Evolutionary conservation across 2,329 filamentous ascomycete species (phyloP), one percentile per base, ranked within the genome.

Genomic region (Aureobasidium sp.): DNA sequence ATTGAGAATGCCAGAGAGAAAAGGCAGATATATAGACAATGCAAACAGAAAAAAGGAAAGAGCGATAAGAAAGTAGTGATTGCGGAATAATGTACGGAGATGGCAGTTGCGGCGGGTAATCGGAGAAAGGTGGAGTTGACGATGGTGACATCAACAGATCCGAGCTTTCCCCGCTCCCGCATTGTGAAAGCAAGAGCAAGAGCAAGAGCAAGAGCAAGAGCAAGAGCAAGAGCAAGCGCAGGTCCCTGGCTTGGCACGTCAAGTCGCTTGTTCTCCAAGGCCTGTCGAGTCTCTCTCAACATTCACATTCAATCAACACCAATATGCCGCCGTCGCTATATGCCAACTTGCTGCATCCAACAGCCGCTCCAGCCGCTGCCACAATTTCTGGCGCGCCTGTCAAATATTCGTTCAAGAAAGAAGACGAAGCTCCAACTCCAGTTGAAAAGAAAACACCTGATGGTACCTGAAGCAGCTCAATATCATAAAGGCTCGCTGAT

Each of bases 311-410:
- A 8, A 12, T 7, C 34, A 24, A 5, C 46, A 51, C 5, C 26
- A 32, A 20, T 0, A 60, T 60, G 57, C 57, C 57, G 27, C 57
- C 57, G 67, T 92, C 90, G 20, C 84, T 95, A 5, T 96, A 96
- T 73, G 92, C 90, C 61, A 90, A 95, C 73, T 82, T 96, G 47
- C 84, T 94, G 66, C 87, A 90, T 69, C 74, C 65, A 73, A 24
- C 44, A 26, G 60, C 63, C 27, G 36, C 64, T 12, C 57, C 76
- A 63, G 67, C 77, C 39, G 69, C 80, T 2, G 77, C 81, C n/a
- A 89, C 88, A n/a, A 90, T 93, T 68, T 90, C 89, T 17, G 84
- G 87, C 68, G 88, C 84, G 1, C 89, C 90, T 0, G 85, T 92
- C 57, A 81, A 86, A 56, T 93, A 92, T 75, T 81, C 87, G 61